Evolutionary conservation across 139 green algal species (phyloP).

Genomic region (Microglena sp.): DNA sequence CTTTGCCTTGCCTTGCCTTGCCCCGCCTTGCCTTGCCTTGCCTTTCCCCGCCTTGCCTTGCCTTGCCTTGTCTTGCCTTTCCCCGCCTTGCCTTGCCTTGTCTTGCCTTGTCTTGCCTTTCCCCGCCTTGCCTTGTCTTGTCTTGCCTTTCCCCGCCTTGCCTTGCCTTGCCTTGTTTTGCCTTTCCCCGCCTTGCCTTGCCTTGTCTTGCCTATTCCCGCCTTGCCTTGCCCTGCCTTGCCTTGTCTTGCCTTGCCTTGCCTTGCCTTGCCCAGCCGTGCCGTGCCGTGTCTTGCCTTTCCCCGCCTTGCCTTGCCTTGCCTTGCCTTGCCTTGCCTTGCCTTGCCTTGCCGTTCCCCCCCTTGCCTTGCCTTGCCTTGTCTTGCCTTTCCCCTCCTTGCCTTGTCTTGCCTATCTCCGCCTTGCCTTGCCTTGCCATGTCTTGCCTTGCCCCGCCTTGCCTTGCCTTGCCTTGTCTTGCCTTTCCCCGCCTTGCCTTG

Average conservation of each 20-base stretch:
- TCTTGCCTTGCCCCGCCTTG: too few relatives aligned
- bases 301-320: constrained; percentile 3
- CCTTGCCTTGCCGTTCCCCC: not conserved
- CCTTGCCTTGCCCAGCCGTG: constrained; percentile 9
- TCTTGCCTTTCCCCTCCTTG: constrained; percentile 3
- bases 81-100: constrained; percentile 11
- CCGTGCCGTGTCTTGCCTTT: constrained; percentile 5
- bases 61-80: constrained; percentile 5
- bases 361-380: constrained; percentile 8
- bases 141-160: constrained; percentile 6
- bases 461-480: too few relatives aligned
- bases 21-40: constrained; percentile 7
- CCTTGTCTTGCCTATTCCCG: constrained; percentile 1
- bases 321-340: not conserved
- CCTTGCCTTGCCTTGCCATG: too few relatives aligned
- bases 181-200: constrained; percentile 7
- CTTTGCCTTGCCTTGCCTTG: constrained; percentile 8
- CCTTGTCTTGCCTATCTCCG: too few relatives aligned
- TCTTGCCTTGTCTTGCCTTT: constrained; percentile 6
- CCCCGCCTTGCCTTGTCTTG: constrained; percentile 6
- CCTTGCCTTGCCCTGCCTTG: constrained; percentile 5
- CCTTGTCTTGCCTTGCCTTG: constrained; percentile 7
- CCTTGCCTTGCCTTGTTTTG: constrained; percentile 7
- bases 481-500: not conserved
- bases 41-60: constrained; percentile 4